Evolutionary conservation across 2,329 filamentous ascomycete genomes (phyloP), one percentile per base, ranked within the genome.

Genomic region (Exophiala oligosperma): DNA sequence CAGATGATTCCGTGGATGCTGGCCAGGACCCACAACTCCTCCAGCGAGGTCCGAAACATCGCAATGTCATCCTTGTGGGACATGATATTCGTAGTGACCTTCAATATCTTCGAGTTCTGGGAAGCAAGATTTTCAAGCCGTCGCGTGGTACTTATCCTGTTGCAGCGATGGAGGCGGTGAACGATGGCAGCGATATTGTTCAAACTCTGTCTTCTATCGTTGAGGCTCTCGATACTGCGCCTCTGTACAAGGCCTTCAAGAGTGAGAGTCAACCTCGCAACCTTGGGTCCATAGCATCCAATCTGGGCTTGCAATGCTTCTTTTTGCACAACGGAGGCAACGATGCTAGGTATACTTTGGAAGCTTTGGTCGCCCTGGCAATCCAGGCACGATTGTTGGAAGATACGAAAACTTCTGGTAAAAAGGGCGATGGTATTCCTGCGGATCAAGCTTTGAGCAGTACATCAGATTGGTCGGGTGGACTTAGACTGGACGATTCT

Each of bases 321-420:
- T 79, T 89, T 65, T 77, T 93, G n/a, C 92, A 96, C 73, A 96
- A 96, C 68, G 92, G 87, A 0, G 83, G 92, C 1, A 96, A 96
- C 64, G 92, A 96, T 70, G 91, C 92, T 0, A 82, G 86, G 1
- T 94, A 89, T 70, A 93, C 91, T 0, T 74, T 96, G 62, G 85
- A 87, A 61, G 88, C 85, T 6, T 83, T 94, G 79, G 71, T 96
- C 5, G 83, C 77, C 4, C 81, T 91, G 59, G 80, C 79, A 38
- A 73, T 84, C 23, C 64, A 66, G 43, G 66, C 70, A 8, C 64
- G 69, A 41, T 44, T 69, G 26, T 49, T 65, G 29, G 62, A 66
- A 17, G 67, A 69, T 44, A 47, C 56, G 47, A 29, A 43, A 48
- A 2, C 21, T 26, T 17, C 29, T 51, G 7, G 24, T n/a, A 26